Conservation (phyloP, 2,329 filamentous ascomycete genomes). For the Nigrospora osmanthi region DNA sequence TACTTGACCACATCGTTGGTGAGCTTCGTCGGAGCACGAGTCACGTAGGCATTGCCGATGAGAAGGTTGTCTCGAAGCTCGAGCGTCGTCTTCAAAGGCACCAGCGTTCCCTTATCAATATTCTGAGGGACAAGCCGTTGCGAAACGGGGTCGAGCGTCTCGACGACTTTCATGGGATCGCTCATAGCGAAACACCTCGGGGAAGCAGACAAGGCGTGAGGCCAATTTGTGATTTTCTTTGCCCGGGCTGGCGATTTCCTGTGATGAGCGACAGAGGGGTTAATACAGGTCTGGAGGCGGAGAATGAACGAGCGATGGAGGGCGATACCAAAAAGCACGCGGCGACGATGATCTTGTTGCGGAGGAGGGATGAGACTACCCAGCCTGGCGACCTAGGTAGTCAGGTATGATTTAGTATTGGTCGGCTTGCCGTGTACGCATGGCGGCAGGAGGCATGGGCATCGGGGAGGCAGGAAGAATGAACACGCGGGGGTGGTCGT, state of each 20-base stretch:
- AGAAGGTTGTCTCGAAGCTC: slow-evolving; percentile 53
- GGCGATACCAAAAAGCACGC: no score
- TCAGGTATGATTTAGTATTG: no score
- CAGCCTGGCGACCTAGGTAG: no score
- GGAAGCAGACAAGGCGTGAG: slow-evolving; percentile 19
- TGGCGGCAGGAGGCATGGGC: no score
- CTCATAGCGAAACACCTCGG: slow-evolving; percentile 24
- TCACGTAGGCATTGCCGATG: slow-evolving; percentile 59
- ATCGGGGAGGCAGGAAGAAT: no score
- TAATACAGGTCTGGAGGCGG: no score
- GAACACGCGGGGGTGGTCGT: no score
- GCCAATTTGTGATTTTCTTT: slow-evolving; percentile 7
- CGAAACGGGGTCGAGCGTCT: slow-evolving; percentile 26
- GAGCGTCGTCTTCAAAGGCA: slow-evolving; percentile 57
- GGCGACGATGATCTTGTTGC: no score
- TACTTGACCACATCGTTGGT: slow-evolving; percentile 69
- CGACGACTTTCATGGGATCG: slow-evolving; percentile 27
- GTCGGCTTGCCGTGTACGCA: no score
- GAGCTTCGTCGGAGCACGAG: slow-evolving; percentile 62
- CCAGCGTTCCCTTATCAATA: slow-evolving; percentile 29
- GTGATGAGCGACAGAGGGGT: no score
- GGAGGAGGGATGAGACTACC: no score
- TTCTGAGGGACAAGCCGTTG: slow-evolving; percentile 20
- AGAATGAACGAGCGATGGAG: no score
- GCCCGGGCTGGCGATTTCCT: background rate